Evolutionary conservation across 192 early-diverging fungal genomes (phyloP).

Genomic region (Podila minutissima): DNA sequence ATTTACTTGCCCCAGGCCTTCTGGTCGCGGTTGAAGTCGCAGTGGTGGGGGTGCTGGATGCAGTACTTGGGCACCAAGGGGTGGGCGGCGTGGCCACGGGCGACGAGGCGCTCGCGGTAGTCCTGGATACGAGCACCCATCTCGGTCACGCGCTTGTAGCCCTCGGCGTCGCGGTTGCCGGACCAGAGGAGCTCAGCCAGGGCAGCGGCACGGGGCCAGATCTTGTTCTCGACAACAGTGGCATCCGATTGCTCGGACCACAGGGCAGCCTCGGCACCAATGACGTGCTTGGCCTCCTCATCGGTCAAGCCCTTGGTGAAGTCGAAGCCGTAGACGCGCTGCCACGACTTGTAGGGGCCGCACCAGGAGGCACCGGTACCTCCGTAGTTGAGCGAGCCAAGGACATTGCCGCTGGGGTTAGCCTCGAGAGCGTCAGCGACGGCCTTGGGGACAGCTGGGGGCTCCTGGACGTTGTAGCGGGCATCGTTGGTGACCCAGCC

Average conservation of each 20-base stretch:
- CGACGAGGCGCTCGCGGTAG: slow-evolving; percentile 73
- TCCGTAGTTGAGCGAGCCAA: slow-evolving; percentile 48
- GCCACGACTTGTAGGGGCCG: slow-evolving; percentile 79
- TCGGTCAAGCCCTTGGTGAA: slow-evolving; percentile 65
- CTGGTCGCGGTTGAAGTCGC: slow-evolving; percentile 47
- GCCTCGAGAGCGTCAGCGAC: slow-evolving; percentile 34
- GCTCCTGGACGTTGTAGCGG: slow-evolving; percentile 54
- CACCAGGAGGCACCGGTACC: slow-evolving; percentile 75
- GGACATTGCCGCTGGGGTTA: slow-evolving; percentile 28
- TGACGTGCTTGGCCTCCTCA: slow-evolving; percentile 62
- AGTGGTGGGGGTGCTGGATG: slow-evolving; percentile 48
- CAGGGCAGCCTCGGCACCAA: slow-evolving; percentile 75
- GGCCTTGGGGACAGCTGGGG: slow-evolving; percentile 32
- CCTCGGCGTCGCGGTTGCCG: slow-evolving; percentile 61
- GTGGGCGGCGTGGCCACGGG: slow-evolving; percentile 71
- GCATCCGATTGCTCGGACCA: slow-evolving; percentile 78
- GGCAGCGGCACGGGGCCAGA: slow-evolving; percentile 79
- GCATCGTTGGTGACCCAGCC: slow-evolving; percentile 72
- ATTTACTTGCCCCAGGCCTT: slow-evolving; percentile 50
- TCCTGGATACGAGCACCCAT: slow-evolving; percentile 66
- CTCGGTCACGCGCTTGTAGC: slow-evolving; percentile 48
- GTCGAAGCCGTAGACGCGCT: slow-evolving; percentile 75
- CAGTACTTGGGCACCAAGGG: slow-evolving; percentile 62
- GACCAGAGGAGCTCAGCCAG: slow-evolving; percentile 78
- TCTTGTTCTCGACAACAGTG: slow-evolving; percentile 63